A percentile compares a stretch with the other conserved stretches of the same genome.
These are phyloP conservation scores for Aspergillus awamori DNA, from an alignment of 2,329 filamentous ascomycete genomes.

Conservation along the genomic window DNA sequence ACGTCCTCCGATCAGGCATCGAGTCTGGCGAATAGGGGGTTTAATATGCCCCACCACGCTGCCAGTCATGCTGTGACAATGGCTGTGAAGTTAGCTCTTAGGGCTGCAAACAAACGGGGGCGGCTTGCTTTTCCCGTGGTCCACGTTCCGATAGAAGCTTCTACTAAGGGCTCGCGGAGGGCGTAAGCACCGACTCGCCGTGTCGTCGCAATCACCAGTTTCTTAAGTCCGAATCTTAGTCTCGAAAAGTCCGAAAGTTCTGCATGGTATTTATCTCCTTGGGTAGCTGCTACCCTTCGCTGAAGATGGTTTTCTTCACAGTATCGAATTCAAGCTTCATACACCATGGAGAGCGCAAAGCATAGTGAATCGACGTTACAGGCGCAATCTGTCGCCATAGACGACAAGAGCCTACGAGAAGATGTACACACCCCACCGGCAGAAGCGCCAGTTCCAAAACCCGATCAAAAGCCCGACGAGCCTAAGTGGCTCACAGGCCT, in stretches of 20 bases:
- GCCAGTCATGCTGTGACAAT: too few relatives aligned
- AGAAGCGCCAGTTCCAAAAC: neutral
- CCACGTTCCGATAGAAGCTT: neutral
- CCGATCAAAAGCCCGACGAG: neutral
- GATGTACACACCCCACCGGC: neutral
- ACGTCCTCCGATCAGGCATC: too few relatives aligned
- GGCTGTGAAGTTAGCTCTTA: too few relatives aligned
- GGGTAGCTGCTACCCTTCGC: neutral
- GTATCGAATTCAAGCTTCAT: neutral
- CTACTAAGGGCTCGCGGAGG: neutral
- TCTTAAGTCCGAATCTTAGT: neutral
- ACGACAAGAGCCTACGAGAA: neutral
- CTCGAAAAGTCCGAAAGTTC: neutral
- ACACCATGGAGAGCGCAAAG: neutral
- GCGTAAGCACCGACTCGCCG: neutral
- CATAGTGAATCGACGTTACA: neutral
- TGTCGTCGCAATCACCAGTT: neutral
- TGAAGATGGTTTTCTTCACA: neutral
- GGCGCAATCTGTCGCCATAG: neutral
- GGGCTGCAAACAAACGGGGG: neutral
- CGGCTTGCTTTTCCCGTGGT: neutral
- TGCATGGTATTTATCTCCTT: neutral
- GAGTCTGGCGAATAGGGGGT: too few relatives aligned
- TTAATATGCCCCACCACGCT: too few relatives aligned
- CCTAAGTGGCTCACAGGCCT: constrained; percentile 23